phyloP scores from a whole-genome alignment of 2,329 filamentous ascomycete genomes.

The Phoma herbarum region DNA sequence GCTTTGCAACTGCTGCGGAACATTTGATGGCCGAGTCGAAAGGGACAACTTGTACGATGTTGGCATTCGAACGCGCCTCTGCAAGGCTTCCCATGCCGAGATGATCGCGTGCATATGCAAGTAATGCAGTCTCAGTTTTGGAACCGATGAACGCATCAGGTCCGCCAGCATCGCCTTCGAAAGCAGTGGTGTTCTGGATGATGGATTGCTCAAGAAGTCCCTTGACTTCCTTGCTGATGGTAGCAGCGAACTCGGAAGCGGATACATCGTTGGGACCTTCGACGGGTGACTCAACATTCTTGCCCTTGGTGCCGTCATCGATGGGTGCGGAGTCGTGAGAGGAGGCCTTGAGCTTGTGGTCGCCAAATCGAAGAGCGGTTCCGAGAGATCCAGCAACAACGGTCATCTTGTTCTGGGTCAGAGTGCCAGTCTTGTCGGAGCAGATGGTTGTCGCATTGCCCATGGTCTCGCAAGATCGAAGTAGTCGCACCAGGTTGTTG shows the following conservation, averaged over 20 bases:
- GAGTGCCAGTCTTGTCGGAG: constrained; percentile 65
- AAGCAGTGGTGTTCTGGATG: constrained; percentile 51
- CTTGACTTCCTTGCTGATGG: constrained; percentile 63
- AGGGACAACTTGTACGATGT: constrained; percentile 64
- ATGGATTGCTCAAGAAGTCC: constrained; percentile 66
- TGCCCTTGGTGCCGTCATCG: constrained; percentile 46
- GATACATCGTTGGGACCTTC: constrained; percentile 59
- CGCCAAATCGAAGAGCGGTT: constrained; percentile 64
- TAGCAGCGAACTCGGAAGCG: constrained; percentile 62
- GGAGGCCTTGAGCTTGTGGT: constrained; percentile 47
- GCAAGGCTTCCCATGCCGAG: constrained; percentile 70
- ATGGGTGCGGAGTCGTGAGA: constrained; percentile 20
- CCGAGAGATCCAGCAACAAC: constrained; percentile 77
- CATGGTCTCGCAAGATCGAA: constrained; percentile 76
- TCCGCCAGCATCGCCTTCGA: constrained; percentile 54
- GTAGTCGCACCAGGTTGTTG: constrained; percentile 73
- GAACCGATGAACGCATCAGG: constrained; percentile 72
- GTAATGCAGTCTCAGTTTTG: constrained; percentile 78
- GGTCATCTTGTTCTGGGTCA: constrained; percentile 59
- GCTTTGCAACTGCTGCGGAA: constrained; percentile 70
- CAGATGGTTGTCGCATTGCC: constrained; percentile 78
- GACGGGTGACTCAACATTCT: constrained; percentile 46
- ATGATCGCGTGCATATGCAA: constrained; percentile 71
- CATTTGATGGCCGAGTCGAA: constrained; percentile 75
- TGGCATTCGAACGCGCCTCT: constrained; percentile 69